Evolutionary conservation across 345 rosid species (phyloP), one percentile per base, ranked within the genome.

Genomic region (Streptanthus diversifolius): DNA sequence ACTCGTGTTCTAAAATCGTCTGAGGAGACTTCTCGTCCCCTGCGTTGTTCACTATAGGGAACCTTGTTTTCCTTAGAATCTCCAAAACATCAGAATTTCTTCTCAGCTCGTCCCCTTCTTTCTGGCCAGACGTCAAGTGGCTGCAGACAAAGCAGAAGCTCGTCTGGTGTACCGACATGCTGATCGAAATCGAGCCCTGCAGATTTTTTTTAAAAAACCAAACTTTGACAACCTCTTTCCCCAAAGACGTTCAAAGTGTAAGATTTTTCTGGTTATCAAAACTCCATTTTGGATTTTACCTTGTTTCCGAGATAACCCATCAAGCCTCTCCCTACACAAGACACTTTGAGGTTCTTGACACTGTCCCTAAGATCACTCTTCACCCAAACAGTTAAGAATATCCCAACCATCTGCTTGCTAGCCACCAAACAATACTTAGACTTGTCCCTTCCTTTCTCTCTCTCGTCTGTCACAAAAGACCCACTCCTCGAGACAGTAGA

Each of bases 281-380:
- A 44, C 12, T 3, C n/a, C n/a, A 52, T 13, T 1, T 5, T 27
- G 21, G 10, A 30, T 22, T n/a, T 5, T 76, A 92, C 99, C 97
- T 95, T 95, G 87, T 95, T 95, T 45, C 99, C 96, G 17, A 95
- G 97, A 80, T 92, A 95, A 65, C 98, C 99, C 98, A 95, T 95
- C 83, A 95, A 80, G 79, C 99, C 99, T 92, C 99, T 87, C 40
- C 99, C 99, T 8, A 95, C 97, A 81, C 98, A 90, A 15, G 97
- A 95, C 43, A 95, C 96, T 78, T 92, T 95, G 84, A 95, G 76
- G 82, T 88, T 88, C 72, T 78, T 71, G 35, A 95, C 87, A 71
- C 76, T 45, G 59, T 92, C 96, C 61, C 92, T 79, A 27, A 95
- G 83, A 59, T 90, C 92, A 59, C 85, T 87, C 83, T 85, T 92